These are phyloP conservation scores for Paecilomyces variotii DNA, from an alignment of 2,329 filamentous ascomycete species.

Conservation along the genomic window DNA sequence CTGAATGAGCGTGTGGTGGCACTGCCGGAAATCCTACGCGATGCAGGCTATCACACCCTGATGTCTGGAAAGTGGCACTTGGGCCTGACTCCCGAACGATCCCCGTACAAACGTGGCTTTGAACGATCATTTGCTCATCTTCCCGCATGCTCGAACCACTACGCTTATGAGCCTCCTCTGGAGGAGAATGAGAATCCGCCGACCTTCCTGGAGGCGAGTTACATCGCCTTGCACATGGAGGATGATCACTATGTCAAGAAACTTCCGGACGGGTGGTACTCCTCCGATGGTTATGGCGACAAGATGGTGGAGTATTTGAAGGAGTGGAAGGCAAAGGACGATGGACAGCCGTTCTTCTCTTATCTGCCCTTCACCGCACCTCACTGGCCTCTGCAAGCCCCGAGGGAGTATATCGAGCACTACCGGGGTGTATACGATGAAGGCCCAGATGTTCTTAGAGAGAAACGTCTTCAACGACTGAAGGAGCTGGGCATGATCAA, in stretches of 20 bases:
- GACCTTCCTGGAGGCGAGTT: constrained; percentile 33
- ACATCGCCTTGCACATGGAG: constrained; percentile 39
- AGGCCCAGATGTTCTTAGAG: constrained; percentile 50
- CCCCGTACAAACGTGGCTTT: constrained; percentile 51
- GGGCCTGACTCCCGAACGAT: constrained; percentile 50
- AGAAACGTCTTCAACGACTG: constrained; percentile 46
- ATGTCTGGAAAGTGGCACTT: constrained; percentile 60
- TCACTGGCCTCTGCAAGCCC: constrained; percentile 57
- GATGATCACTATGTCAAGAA: constrained; percentile 38
- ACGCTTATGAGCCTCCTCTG: constrained; percentile 44
- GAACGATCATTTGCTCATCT: constrained; percentile 52
- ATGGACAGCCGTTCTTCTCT: constrained; percentile 47
- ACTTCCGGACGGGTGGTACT: constrained; percentile 47
- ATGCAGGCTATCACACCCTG: constrained; percentile 52
- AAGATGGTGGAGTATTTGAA: not conserved
- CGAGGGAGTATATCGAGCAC: constrained; percentile 46
- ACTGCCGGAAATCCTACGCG: constrained; percentile 50
- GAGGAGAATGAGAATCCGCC: constrained; percentile 34
- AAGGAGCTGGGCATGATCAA: constrained; percentile 51
- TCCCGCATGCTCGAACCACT: constrained; percentile 54
- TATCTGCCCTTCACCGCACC: constrained; percentile 56
- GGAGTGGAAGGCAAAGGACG: constrained; percentile 1
- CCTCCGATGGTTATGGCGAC: constrained; percentile 45
- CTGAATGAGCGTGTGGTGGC: constrained; percentile 53
- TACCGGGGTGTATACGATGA: constrained; percentile 55